phyloP scores from a whole-genome alignment of 495 filamentous ascomycete genomes.

The Podospora sp. region DNA sequence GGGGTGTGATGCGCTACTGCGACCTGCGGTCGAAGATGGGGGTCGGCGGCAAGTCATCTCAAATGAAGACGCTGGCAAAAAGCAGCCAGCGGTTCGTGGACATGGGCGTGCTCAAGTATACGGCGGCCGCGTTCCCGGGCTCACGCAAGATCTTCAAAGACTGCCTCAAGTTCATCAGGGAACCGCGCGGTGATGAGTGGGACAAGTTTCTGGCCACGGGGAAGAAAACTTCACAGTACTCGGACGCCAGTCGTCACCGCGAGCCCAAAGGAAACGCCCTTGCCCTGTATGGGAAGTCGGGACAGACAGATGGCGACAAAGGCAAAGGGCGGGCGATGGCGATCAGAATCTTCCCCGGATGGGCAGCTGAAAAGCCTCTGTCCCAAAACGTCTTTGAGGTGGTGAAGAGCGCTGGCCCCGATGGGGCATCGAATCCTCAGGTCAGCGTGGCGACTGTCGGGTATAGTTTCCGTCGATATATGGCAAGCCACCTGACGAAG shows the following conservation, averaged over 20 bases:
- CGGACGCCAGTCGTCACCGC: slow-evolving; percentile 32
- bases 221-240: slow-evolving; percentile 41
- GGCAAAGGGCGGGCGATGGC: slow-evolving; percentile 23
- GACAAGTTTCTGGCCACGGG: slow-evolving; percentile 52
- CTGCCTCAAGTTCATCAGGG: slow-evolving; percentile 74
- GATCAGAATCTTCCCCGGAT: slow-evolving; percentile 37
- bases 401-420: slow-evolving; percentile 42
- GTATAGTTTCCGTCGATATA: slow-evolving; percentile 46
- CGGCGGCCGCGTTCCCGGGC: slow-evolving; percentile 58
- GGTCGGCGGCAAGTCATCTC: slow-evolving; percentile 58
- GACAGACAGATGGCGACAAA: slow-evolving; percentile 14
- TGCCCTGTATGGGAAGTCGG: slow-evolving; percentile 29
- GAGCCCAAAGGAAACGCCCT: slow-evolving; percentile 38
- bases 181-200: slow-evolving; percentile 68
- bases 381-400: slow-evolving; percentile 48
- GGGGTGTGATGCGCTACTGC: slow-evolving; percentile 49
- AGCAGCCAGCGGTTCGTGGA: slow-evolving; percentile 68
- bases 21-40: slow-evolving; percentile 68
- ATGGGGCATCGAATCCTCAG: slow-evolving; percentile 48
- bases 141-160: slow-evolving; percentile 53
- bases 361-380: slow-evolving; percentile 50
- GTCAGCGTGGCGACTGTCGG: slow-evolving; percentile 47
- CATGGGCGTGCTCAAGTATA: slow-evolving; percentile 68
- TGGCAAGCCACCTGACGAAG: slow-evolving; percentile 42
- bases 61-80: slow-evolving; percentile 69